These are phyloP conservation scores for Kwoniella botswanensis DNA, from an alignment of 768 basidiomycete genomes.

Conservation along the genomic window DNA sequence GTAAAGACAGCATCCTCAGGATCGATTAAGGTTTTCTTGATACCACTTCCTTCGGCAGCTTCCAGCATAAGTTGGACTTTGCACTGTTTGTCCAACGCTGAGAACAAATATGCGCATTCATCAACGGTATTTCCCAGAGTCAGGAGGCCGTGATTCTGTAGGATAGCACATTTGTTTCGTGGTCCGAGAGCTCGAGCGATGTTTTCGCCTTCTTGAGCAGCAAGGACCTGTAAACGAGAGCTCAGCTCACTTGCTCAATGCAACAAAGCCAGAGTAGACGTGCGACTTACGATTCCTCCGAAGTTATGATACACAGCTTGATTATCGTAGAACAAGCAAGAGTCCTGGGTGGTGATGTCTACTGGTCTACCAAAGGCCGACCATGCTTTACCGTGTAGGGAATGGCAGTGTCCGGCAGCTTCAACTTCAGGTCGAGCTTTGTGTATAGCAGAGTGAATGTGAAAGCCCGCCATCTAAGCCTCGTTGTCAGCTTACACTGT, in stretches of 20 bases:
- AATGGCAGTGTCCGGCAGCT: constrained; percentile 45
- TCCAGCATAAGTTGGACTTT: constrained; percentile 44
- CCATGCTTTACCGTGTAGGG: constrained; percentile 44
- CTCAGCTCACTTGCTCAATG: background rate
- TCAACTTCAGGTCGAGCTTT: constrained; percentile 48
- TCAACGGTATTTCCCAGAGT: constrained; percentile 48
- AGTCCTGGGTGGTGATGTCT: constrained; percentile 44
- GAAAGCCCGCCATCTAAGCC: constrained; percentile 57
- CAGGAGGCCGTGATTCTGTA: constrained; percentile 54
- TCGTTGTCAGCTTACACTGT: background rate
- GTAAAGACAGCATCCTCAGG: constrained; percentile 43
- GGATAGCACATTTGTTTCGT: constrained; percentile 44
- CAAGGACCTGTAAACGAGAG: constrained; percentile 58
- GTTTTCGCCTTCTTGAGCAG: constrained; percentile 62
- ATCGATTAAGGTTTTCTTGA: constrained; percentile 35
- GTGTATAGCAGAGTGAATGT: constrained; percentile 62
- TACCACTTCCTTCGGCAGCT: constrained; percentile 38
- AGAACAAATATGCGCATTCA: constrained; percentile 40
- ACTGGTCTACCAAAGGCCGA: constrained; percentile 39
- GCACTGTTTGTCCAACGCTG: constrained; percentile 47
- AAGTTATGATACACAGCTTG: constrained; percentile 60
- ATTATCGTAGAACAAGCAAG: constrained; percentile 46
- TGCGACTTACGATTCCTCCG: constrained; percentile 60
- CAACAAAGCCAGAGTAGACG: background rate
- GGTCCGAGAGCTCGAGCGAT: constrained; percentile 59